A percentile compares a stretch with the other conserved stretches of the same genome.
Conservation (phyloP, 495 filamentous ascomycete genomes). For the Aspergillus conjunctus region DNA sequence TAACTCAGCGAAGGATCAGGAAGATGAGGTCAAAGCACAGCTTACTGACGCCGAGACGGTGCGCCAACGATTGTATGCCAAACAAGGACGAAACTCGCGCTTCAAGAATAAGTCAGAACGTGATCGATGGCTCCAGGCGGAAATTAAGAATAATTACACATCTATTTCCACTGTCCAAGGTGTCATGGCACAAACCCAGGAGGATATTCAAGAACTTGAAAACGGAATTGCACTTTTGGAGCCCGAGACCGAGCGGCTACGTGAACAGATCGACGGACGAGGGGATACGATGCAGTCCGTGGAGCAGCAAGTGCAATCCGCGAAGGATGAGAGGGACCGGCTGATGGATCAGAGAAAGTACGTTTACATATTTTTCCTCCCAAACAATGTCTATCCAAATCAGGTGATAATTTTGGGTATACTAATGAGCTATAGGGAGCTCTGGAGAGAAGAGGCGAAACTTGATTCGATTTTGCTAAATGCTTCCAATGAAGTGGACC, state of each 20-base stretch:
- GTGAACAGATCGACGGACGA: constrained; percentile 75
- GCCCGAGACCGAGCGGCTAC: constrained; percentile 67
- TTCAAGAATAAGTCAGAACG: constrained; percentile 88
- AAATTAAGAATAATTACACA: constrained; percentile 78
- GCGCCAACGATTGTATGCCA: constrained; percentile 82
- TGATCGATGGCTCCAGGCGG: constrained; percentile 76
- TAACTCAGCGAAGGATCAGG: constrained; percentile 69
- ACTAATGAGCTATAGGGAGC: constrained; percentile 46
- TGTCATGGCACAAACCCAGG: constrained; percentile 76
- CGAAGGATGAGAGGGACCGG: constrained; percentile 78
- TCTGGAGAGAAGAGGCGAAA: constrained; percentile 89
- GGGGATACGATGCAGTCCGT: constrained; percentile 70
- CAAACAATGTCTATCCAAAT: background rate
- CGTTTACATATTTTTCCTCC: constrained; percentile 15
- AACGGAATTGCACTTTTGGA: constrained; percentile 70
- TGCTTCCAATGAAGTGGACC: constrained; percentile 69
- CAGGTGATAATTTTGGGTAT: constrained; percentile 20
- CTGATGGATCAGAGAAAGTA: constrained; percentile 84
- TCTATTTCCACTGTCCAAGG: constrained; percentile 77
- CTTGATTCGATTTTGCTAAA: constrained; percentile 76
- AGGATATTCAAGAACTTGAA: constrained; percentile 80
- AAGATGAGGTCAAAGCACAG: constrained; percentile 65
- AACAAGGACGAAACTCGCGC: constrained; percentile 87
- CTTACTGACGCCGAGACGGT: constrained; percentile 75
- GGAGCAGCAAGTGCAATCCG: constrained; percentile 69